Base-by-base conservation (phyloP, 768 basidiomycete species). In the Mycena rebaudengoi region DNA sequence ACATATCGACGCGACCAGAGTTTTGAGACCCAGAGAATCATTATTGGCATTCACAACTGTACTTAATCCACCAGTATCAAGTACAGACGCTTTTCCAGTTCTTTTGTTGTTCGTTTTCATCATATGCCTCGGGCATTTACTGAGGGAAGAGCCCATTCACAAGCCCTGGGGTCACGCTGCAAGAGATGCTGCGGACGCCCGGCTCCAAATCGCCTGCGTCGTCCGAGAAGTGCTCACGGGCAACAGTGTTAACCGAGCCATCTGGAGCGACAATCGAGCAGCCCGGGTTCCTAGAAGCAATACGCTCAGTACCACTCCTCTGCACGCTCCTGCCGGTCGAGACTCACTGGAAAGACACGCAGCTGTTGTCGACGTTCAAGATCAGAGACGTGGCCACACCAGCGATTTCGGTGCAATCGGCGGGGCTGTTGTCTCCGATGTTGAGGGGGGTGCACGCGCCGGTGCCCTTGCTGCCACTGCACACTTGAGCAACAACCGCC, bases 141-240 rank as follows among this genome's bases (percentile, higher is more conserved):
- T 49, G 46, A 13, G 46, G 46, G 46, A 49, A 49, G 46, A 49
- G 46, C 20, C 46, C 46, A 28, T 49, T 49, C 46, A 49, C 46
- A 49, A 49, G 46, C 25, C 46, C 46, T 7, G 26, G 25, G 20
- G 29, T 16, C 10, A 23, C 25, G 25, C 25, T 28, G 46, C 46
- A 49, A 4, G 46, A 49, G 46, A 49, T 49, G 46, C 46, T 49
- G 14, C 23, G 25, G 21, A 49, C 46, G 7, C 26, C 16, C 5
- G 23, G 7, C 11, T 49, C 46, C 14, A 8, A 11, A 12, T 23
- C 46, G 25, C 5, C 7, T 7, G 46, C 25, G 14, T 49, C 46
- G 14, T 49, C 46, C 28, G 46, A 49, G 28, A 49, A 49, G 14
- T 28, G 14, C 46, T 49, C 46, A 21, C 16, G 6, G 13, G 29